Evolutionary conservation across 2,329 filamentous ascomycete species (phyloP).

Genomic region (Pestalotiopsis sp.): DNA sequence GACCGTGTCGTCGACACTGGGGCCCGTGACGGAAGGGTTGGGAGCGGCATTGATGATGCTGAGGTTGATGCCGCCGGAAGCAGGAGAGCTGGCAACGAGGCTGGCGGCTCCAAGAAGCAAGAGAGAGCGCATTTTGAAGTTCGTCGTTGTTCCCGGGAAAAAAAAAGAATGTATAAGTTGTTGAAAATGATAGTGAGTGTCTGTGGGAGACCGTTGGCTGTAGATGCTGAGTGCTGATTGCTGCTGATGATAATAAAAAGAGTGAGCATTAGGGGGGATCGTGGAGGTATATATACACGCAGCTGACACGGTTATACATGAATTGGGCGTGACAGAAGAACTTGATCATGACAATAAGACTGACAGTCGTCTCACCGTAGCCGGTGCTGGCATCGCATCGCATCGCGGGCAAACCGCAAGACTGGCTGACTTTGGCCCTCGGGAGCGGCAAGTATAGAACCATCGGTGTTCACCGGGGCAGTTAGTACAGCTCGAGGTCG

Average conservation of each 20-base stretch:
- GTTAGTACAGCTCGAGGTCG: not conserved
- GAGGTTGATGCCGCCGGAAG: slow-evolving; percentile 12
- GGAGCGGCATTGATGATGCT: slow-evolving; percentile 12
- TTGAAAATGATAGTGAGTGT: not conserved
- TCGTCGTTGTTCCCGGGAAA: not conserved
- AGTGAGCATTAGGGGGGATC: not conserved
- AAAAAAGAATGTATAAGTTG: not conserved
- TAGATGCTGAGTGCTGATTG: slow-evolving; percentile 1
- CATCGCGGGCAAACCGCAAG: not conserved
- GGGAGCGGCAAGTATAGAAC: not conserved
- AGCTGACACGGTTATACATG: not conserved
- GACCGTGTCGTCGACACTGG: not conserved
- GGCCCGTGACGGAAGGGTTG: slow-evolving; percentile 9
- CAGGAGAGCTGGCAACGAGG: slow-evolving; percentile 14
- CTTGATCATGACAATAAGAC: not conserved
- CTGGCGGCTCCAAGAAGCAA: slow-evolving; percentile 15
- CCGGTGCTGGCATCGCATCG: not conserved
- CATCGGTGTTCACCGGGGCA: not conserved
- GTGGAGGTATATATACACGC: slow-evolving; percentile 2
- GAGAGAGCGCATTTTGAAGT: slow-evolving; percentile 9
- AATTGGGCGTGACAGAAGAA: not conserved
- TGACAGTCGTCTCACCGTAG: not conserved
- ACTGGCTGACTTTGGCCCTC: not conserved
- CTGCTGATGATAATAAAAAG: not conserved
- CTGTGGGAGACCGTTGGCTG: not conserved